These are phyloP conservation scores for Colletotrichum falcatum DNA, from an alignment of 2,329 filamentous ascomycete species.

Conservation along the genomic window DNA sequence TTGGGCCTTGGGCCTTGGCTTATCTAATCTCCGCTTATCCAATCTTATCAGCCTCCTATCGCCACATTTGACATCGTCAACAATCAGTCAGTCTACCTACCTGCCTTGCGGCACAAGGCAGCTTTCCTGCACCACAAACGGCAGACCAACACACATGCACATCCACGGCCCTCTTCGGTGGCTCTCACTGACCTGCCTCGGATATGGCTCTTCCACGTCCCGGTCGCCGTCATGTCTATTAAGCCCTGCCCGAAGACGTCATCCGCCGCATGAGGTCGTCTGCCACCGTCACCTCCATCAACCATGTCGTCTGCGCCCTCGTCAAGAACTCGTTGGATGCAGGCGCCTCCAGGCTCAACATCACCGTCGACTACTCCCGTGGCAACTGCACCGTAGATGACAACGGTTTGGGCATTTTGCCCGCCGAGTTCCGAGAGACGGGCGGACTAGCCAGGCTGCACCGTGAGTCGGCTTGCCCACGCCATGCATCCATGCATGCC, in stretches of 20 bases:
- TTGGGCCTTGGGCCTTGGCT: too few relatives aligned
- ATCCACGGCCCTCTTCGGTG: slow-evolving; percentile 1
- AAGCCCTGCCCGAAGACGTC: slow-evolving; percentile 77
- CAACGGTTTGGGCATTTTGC: slow-evolving; percentile 81
- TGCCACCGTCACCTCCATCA: slow-evolving; percentile 79
- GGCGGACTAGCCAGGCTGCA: slow-evolving; percentile 81
- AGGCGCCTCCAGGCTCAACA: slow-evolving; percentile 72
- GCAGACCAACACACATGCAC: background rate
- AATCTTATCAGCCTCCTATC: slow-evolving; percentile 1
- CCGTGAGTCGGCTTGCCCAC: slow-evolving; percentile 63
- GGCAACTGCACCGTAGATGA: slow-evolving; percentile 87
- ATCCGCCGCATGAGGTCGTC: slow-evolving; percentile 88
- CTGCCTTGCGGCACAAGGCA: background rate
- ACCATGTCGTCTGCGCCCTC: slow-evolving; percentile 77
- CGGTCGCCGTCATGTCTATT: slow-evolving; percentile 69
- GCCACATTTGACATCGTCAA: background rate
- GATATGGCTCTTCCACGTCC: slow-evolving; percentile 14
- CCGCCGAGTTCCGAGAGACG: slow-evolving; percentile 75
- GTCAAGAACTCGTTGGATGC: slow-evolving; percentile 90
- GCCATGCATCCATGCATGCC: too few relatives aligned
- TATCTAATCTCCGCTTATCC: slow-evolving; percentile 10
- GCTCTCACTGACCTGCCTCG: slow-evolving; percentile 11
- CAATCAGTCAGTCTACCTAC: background rate
- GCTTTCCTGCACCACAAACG: background rate
- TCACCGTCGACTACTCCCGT: slow-evolving; percentile 79